Evolutionary conservation across 345 rosid genomes (phyloP).

Genomic region (Aquilaria malaccensis): DNA sequence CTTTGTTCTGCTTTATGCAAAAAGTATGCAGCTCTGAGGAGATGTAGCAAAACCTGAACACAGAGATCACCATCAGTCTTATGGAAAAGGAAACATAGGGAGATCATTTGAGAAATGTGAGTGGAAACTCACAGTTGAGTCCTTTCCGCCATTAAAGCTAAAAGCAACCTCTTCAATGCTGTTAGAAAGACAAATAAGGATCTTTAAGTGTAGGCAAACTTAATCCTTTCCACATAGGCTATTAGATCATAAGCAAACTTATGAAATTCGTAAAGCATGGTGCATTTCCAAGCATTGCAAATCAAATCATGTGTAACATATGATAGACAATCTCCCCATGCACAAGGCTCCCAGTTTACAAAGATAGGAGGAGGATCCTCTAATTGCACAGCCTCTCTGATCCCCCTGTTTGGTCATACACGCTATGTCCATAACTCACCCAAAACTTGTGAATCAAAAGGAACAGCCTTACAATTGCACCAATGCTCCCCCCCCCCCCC

Average conservation of each 20-base stretch:
- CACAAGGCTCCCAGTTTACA: too few species aligned
- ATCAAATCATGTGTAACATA: too few species aligned
- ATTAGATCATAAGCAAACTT: neutral
- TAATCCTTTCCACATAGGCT: conserved; percentile 3
- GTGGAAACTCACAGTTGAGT: conserved; percentile 73
- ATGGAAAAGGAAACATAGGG: conserved; percentile 14
- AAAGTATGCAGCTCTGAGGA: conserved; percentile 88
- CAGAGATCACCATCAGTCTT: conserved; percentile 15
- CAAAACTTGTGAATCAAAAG: too few species aligned
- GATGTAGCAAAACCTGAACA: conserved; percentile 82
- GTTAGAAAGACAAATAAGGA: conserved; percentile 19
- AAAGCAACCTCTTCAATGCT: conserved; percentile 94
- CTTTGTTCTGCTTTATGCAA: conserved; percentile 53
- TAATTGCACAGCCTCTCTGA: too few species aligned
- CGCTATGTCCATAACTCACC: too few species aligned
- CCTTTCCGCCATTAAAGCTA: conserved; percentile 99
- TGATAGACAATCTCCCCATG: too few species aligned
- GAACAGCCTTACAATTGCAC: too few species aligned
- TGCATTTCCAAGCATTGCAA: neutral
- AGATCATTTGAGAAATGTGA: conserved; percentile 7
- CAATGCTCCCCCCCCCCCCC: too few species aligned
- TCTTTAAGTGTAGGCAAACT: conserved; percentile 20
- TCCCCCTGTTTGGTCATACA: too few species aligned
- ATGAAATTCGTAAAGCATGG: neutral
- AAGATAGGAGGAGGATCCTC: too few species aligned